Evolutionary conservation across 2,329 filamentous ascomycete species (phyloP).

Genomic region (Alternaria ethzedia): DNA sequence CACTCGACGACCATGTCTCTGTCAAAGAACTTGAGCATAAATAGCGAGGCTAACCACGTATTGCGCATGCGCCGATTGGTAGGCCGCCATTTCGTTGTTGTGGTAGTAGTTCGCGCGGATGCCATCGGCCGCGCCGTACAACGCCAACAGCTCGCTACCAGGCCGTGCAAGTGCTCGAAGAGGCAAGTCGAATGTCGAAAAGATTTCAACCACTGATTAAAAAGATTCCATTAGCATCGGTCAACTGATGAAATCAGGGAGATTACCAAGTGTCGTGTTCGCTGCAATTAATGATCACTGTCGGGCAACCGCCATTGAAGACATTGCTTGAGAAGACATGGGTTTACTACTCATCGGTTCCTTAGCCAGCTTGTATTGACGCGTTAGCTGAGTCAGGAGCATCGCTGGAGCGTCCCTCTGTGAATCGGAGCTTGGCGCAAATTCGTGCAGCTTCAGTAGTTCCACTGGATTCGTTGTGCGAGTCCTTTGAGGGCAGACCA

Average conservation of each 20-base stretch:
- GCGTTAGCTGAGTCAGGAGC: conserved; percentile 8
- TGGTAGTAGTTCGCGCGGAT: conserved; percentile 20
- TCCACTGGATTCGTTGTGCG: conserved; percentile 40
- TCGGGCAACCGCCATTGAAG: neutral
- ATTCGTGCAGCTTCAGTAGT: conserved; percentile 34
- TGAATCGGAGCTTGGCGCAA: conserved; percentile 23
- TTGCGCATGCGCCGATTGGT: conserved; percentile 12
- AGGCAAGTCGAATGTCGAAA: conserved; percentile 1
- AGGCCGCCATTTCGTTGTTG: conserved; percentile 15
- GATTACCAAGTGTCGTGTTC: neutral
- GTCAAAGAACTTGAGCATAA: neutral
- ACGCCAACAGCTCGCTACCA: conserved; percentile 43
- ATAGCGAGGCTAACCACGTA: neutral
- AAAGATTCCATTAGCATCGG: neutral
- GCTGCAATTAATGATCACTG: neutral
- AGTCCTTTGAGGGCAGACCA: conserved; percentile 24
- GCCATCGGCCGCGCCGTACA: conserved; percentile 42
- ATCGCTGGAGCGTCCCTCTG: conserved; percentile 3
- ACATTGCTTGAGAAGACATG: neutral
- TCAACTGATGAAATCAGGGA: neutral
- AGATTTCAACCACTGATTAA: neutral
- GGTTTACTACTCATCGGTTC: neutral
- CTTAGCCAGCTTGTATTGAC: neutral
- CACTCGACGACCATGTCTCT: neutral
- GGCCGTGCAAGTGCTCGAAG: conserved; percentile 1